phyloP scores from a whole-genome alignment of 257 asterid species.

The Fraxinus excelsior region DNA sequence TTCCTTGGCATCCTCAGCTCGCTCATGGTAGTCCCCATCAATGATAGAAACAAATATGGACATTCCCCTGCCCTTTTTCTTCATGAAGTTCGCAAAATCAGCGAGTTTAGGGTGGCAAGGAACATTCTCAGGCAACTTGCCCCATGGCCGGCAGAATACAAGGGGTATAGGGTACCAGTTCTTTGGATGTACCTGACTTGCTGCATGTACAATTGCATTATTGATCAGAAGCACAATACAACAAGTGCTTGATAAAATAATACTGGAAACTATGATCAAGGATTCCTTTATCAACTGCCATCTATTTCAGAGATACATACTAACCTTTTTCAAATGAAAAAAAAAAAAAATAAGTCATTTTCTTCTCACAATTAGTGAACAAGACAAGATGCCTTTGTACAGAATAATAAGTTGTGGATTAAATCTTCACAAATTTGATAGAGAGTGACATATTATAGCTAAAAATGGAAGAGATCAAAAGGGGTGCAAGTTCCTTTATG shows the following conservation, averaged over 20 bases:
- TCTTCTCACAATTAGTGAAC: neutral
- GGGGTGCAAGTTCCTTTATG: neutral
- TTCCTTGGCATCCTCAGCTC: slow-evolving; percentile 90
- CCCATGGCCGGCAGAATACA: slow-evolving; percentile 98
- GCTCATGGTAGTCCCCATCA: slow-evolving; percentile 90
- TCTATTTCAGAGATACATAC: neutral
- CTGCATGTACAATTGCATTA: slow-evolving; percentile 50
- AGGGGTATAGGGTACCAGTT: slow-evolving; percentile 99
- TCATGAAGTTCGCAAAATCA: slow-evolving; percentile 94
- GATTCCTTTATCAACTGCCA: neutral
- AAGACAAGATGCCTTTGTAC: neutral
- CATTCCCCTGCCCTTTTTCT: slow-evolving; percentile 99
- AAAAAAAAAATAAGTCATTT: neutral
- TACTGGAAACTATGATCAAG: neutral
- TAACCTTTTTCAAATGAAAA: neutral
- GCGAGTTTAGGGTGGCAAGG: slow-evolving; percentile 99
- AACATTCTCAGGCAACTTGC: slow-evolving; percentile 91
- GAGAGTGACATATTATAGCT: neutral
- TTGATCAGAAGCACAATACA: neutral
- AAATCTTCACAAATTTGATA: neutral
- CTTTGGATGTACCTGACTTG: slow-evolving; percentile 94
- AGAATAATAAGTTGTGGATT: neutral
- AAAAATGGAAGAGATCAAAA: neutral
- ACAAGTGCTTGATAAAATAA: neutral
- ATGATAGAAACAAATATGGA: slow-evolving; percentile 90